Evolutionary conservation across 345 rosid genomes (phyloP), one percentile per base, ranked within the genome.

Genomic region (Toxicodendron radicans): DNA sequence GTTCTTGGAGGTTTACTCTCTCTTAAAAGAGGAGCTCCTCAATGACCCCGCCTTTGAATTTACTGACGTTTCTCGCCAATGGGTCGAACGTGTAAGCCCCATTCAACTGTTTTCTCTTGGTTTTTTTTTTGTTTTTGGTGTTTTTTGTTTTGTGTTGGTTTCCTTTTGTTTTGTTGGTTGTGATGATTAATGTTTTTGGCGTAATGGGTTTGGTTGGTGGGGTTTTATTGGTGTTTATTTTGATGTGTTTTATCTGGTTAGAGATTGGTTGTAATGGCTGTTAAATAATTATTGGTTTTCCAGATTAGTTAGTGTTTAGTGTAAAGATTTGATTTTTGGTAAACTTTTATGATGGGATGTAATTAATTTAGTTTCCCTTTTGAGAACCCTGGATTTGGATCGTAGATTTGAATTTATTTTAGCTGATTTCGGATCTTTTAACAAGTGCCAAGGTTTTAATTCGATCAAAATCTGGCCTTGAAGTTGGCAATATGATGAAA

Each of bases 1-100:
- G 46, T 95, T 91, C 82, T 70, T 85, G 78, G 57, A 84, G 13
- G 92, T 83, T 12, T 95, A 90, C 76, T 64, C 83, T 18, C 69
- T 70, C 20, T 86, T 95, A 70, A 95, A 92, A 81, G 80, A 81
- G 48, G 96, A 91, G 78, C 91, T 95, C 58, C 91, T 95, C 20
- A 59, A 86, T 18, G 98, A 95, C 58, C 91, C 98, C 62, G 83
- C 95, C 67, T 95, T 93, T 79, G 97, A 91, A 63, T 92, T 91
- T 87, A 78, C 88, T 7, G 83, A 90, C 52, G 90, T 79, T 79
- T 86, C 97, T 51, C 89, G 94, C 53, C 87, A 83, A 75, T 92
- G 99, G 99, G 92, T 95, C 58, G 89, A 90, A 0, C 78, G 82
- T 78, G 99, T 88, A 81, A 24, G 46, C 75, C 58, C 13, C 54